Evolutionary conservation across 2,329 filamentous ascomycete genomes (phyloP).

Genomic region (Trichoderma asperellum): DNA sequence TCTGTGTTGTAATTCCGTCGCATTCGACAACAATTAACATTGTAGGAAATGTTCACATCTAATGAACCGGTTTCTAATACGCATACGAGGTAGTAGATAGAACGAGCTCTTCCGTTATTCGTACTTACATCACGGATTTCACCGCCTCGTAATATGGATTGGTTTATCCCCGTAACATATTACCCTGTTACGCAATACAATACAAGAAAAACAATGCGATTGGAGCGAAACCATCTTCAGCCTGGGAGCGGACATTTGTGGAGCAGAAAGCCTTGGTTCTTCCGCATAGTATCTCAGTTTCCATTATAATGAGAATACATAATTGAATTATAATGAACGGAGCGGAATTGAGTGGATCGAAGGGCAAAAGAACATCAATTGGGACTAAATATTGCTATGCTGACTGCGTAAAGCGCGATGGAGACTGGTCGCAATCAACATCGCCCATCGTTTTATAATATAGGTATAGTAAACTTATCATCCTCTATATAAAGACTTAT

Average conservation of each 20-base stretch:
- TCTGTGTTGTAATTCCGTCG: too few relatives aligned
- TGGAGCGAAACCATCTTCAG: not conserved
- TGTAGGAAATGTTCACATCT: too few relatives aligned
- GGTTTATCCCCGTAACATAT: too few relatives aligned
- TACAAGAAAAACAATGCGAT: too few relatives aligned
- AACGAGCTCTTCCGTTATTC: too few relatives aligned
- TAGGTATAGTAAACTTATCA: not conserved
- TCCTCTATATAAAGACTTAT: not conserved
- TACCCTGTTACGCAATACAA: too few relatives aligned
- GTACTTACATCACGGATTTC: constrained; percentile 30
- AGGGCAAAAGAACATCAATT: not conserved
- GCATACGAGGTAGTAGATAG: too few relatives aligned
- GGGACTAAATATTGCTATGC: not conserved
- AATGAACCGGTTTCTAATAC: too few relatives aligned
- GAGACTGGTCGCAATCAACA: not conserved
- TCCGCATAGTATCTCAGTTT: not conserved
- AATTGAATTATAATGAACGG: not conserved
- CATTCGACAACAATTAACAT: too few relatives aligned
- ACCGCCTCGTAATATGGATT: constrained; percentile 80
- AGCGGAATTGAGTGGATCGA: not conserved
- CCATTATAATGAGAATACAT: not conserved
- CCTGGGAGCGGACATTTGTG: not conserved
- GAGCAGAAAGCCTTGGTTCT: not conserved
- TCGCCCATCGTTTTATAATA: not conserved
- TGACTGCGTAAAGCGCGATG: too few relatives aligned